These are phyloP conservation scores for Carex arenaria DNA, from an alignment of 202 grass and related monocot genomes.

Conservation along the genomic window DNA sequence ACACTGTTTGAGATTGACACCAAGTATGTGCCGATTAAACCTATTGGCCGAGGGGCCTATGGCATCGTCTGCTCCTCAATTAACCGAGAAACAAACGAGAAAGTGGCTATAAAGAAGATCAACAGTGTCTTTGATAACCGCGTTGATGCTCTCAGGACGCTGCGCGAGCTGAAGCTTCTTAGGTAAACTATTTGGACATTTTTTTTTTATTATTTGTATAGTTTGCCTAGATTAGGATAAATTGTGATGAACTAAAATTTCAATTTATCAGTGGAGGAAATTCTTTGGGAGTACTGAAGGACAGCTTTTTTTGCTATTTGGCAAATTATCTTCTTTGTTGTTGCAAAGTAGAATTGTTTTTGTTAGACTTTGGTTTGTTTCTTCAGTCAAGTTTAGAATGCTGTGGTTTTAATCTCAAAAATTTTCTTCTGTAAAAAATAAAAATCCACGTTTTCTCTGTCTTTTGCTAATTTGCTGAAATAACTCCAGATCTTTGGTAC, in stretches of 20 bases:
- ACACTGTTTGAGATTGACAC: conserved; percentile 84
- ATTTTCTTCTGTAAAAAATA: background rate
- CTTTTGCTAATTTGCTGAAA: background rate
- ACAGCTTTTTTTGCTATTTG: background rate
- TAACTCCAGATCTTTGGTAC: background rate
- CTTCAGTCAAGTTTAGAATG: background rate
- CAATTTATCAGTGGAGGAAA: background rate
- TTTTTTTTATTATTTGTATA: background rate
- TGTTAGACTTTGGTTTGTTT: background rate
- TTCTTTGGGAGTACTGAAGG: background rate
- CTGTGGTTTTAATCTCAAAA: background rate
- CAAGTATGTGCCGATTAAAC: conserved; percentile 85
- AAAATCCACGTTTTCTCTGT: background rate
- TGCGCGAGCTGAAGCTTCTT: conserved; percentile 78
- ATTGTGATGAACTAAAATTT: background rate
- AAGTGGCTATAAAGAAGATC: conserved; percentile 87
- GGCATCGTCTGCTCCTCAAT: conserved; percentile 78
- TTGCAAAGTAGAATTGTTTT: background rate
- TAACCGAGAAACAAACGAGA: conserved; percentile 68
- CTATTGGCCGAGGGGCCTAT: conserved; percentile 76
- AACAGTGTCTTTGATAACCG: conserved; percentile 77
- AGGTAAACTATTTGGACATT: conserved; percentile 9
- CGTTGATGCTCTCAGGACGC: conserved; percentile 62
- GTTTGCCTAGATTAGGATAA: background rate
- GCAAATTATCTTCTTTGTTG: background rate